Base-by-base conservation (phyloP, 139 green algal species). In the Coccomyxa sp. region DNA sequence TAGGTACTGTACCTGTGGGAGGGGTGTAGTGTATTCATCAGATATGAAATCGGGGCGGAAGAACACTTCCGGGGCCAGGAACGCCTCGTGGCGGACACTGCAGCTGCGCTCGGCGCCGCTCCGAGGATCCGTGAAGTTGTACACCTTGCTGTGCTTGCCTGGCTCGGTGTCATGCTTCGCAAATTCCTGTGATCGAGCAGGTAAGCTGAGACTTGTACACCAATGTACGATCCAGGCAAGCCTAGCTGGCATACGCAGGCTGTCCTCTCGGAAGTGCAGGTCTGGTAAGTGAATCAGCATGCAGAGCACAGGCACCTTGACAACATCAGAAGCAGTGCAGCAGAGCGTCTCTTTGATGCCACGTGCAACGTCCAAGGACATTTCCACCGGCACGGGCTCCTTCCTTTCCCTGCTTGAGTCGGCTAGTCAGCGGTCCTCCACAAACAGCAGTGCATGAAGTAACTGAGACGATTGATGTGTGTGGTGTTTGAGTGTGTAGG, bases 51-150 rank as follows among this genome's bases (percentile, higher is more conserved):
- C 86, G 12, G 93, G 92, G 16, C 82, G 79, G 90, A 97, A 97
- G 87, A 95, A 95, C 11, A 95, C 82, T 84, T 96, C 93, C 23
- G 92, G 92, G 0, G 86, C 93, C 66, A 96, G 85, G 83, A 97
- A 97, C 57, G 89, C 88, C 88, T 96, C 93, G 58, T 92, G 87
- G 57, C 87, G 86, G 59, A 96, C 84, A 13, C 91, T 87, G 58
- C 87, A 85, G 0, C 27, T 77, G 75, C 90, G 90, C 25, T 86
- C 67, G 59, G 89, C 59, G 18, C 84, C 82, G 7, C 83, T 91
- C 25, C 85, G 84, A 32, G 74, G 45, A 77, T 90, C 86, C 27
- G 85, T 31, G 21, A 84, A 87, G 45, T 81, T 71, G 66, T 86
- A 90, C 51, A 38, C 45, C 74, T 87, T 87, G 58, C 80, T 16